Evolutionary conservation across 306 rosid genomes (phyloP).

Genomic region (Malus sieversii): DNA sequence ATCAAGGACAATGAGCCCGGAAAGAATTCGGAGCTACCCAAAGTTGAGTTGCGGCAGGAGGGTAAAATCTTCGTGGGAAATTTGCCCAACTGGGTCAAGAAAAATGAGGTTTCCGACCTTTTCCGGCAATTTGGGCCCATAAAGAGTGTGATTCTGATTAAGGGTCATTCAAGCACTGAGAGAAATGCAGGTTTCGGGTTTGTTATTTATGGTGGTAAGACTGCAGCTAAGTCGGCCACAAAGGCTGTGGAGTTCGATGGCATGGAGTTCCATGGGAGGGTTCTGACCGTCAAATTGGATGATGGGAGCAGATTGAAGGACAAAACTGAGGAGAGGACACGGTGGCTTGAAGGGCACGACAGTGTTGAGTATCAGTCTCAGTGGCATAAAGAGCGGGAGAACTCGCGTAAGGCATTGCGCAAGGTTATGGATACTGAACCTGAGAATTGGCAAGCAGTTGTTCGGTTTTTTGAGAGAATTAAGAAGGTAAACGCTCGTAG

Average conservation of each 20-base stretch:
- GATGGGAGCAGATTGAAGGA: conserved; percentile 69
- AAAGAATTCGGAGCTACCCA: conserved; percentile 2
- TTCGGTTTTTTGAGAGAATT: conserved; percentile 54
- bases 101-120: conserved; percentile 55
- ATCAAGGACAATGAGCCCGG: background rate
- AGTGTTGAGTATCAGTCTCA: conserved; percentile 42
- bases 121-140: conserved; percentile 86
- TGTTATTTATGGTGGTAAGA: conserved; percentile 43
- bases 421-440: conserved; percentile 74
- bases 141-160: conserved; percentile 60
- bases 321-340: conserved; percentile 43
- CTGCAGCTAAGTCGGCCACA: conserved; percentile 52
- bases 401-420: conserved; percentile 45
- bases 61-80: conserved; percentile 88
- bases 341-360: conserved; percentile 55
- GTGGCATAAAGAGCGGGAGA: conserved; percentile 86
- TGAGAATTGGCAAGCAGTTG: conserved; percentile 91
- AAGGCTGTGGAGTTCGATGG: conserved; percentile 92
- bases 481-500: conserved; percentile 47
- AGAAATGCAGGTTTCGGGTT: conserved; percentile 81
- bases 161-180: conserved; percentile 44
- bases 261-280: conserved; percentile 79
- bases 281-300: conserved; percentile 74
- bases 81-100: conserved; percentile 76
- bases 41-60: conserved; percentile 46